These are phyloP conservation scores for Rhizophagus sp. DNA, from an alignment of 192 early-diverging fungal species.

Conservation along the genomic window DNA sequence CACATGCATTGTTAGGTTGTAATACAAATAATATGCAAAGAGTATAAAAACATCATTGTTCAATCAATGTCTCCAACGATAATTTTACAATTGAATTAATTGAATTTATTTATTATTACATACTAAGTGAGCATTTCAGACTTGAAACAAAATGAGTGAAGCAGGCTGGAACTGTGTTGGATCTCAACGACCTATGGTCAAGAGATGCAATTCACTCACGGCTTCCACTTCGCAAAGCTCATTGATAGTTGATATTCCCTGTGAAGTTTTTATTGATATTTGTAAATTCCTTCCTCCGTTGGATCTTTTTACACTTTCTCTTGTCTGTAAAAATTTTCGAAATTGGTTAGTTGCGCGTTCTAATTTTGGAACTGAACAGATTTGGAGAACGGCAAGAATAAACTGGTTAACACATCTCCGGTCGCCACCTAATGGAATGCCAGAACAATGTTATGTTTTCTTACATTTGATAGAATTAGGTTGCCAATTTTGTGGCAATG, in stretches of 20 bases:
- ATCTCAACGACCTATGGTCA: not conserved
- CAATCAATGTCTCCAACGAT: no score
- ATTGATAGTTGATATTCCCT: slow-evolving; percentile 1
- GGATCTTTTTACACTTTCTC: not conserved
- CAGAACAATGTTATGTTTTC: slow-evolving; percentile 12
- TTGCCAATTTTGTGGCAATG: slow-evolving; percentile 20
- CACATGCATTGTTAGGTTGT: no score
- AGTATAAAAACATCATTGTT: no score
- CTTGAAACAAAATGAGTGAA: not conserved
- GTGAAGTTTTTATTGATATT: slow-evolving; percentile 20
- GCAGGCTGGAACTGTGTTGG: not conserved
- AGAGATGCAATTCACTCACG: not conserved
- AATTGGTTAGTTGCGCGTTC: slow-evolving; percentile 15
- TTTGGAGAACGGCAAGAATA: slow-evolving; percentile 14
- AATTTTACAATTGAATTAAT: no score
- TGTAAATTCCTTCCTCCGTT: slow-evolving; percentile 8
- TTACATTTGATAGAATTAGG: slow-evolving; percentile 20
- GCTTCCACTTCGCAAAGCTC: not conserved
- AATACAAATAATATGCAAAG: no score
- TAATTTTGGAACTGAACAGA: slow-evolving; percentile 18
- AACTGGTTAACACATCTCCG: not conserved
- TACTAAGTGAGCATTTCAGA: not conserved
- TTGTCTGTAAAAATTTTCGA: slow-evolving; percentile 16
- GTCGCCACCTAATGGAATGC: slow-evolving; percentile 10
- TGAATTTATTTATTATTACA: no score